A percentile compares a stretch with the other conserved stretches of the same genome.
Evolutionary conservation across 345 rosid genomes (phyloP).

Genomic region (Salix koriyanagi): DNA sequence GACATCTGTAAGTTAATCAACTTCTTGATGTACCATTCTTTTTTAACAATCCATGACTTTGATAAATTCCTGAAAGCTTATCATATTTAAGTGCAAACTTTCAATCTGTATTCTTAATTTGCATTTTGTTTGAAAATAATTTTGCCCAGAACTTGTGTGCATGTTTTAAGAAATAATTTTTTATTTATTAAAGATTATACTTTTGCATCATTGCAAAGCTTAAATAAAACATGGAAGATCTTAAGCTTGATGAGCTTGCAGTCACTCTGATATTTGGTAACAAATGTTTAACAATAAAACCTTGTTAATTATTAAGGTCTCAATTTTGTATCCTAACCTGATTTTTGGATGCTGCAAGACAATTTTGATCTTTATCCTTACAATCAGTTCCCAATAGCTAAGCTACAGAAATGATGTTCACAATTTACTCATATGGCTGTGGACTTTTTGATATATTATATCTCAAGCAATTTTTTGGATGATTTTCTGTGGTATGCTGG

Average conservation of each 20-base stretch:
- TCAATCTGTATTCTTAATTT: background rate
- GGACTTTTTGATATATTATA: background rate
- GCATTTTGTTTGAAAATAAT: background rate
- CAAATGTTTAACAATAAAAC: background rate
- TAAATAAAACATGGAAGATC: background rate
- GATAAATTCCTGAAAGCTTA: background rate
- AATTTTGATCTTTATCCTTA: background rate
- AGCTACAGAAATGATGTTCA: background rate
- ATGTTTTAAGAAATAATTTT: background rate
- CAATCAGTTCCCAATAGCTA: background rate
- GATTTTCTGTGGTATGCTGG: background rate
- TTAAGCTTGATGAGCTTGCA: background rate
- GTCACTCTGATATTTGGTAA: background rate
- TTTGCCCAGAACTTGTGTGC: background rate
- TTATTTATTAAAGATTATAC: background rate
- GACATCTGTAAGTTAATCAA: background rate
- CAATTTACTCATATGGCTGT: background rate
- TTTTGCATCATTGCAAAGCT: background rate
- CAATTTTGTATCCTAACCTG: background rate
- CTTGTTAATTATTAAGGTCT: background rate
- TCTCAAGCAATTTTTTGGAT: background rate
- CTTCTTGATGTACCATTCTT: background rate
- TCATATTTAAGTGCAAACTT: background rate
- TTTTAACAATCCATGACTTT: background rate
- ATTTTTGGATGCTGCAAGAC: background rate